A percentile compares a stretch with the other conserved stretches of the same genome.
These are phyloP conservation scores for Nematocida sp. DNA, from an alignment of 371 early-diverging fungal species.

Conservation along the genomic window DNA sequence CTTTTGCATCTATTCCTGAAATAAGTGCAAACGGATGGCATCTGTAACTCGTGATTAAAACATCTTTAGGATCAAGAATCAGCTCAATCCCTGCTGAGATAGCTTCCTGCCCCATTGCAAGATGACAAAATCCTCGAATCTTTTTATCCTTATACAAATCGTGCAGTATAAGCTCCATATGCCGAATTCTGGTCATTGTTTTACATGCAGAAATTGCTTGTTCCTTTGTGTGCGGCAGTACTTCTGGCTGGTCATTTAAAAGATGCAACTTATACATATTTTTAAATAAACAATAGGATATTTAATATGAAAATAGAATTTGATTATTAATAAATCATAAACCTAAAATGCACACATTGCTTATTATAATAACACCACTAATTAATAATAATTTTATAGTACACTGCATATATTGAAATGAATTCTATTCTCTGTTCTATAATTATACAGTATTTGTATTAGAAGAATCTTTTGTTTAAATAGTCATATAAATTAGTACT, in stretches of 20 bases:
- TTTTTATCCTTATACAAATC: constrained; percentile 81
- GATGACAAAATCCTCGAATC: constrained; percentile 96
- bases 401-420: no score
- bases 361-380: no score
- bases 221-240: background rate
- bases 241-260: background rate
- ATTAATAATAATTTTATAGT: no score
- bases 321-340: no score
- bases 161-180: constrained; percentile 58
- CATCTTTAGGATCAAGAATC: constrained; percentile 80
- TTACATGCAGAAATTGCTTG: constrained; percentile 62
- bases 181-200: constrained; percentile 62
- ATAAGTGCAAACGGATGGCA: constrained; percentile 93
- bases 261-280: constrained; percentile 14
- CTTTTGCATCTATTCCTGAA: constrained; percentile 75
- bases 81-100: constrained; percentile 87
- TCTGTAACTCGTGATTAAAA: constrained; percentile 91
- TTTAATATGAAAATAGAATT: no score
- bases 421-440: no score
- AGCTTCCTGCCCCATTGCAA: constrained; percentile 96
- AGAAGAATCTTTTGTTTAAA: no score
- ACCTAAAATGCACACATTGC: no score
- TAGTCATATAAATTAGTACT: no score
- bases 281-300: constrained; percentile 6
- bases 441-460: no score